Evolutionary conservation across 441 rosid genomes (phyloP), one percentile per base, ranked within the genome.

Genomic region (Erodium texanum): DNA sequence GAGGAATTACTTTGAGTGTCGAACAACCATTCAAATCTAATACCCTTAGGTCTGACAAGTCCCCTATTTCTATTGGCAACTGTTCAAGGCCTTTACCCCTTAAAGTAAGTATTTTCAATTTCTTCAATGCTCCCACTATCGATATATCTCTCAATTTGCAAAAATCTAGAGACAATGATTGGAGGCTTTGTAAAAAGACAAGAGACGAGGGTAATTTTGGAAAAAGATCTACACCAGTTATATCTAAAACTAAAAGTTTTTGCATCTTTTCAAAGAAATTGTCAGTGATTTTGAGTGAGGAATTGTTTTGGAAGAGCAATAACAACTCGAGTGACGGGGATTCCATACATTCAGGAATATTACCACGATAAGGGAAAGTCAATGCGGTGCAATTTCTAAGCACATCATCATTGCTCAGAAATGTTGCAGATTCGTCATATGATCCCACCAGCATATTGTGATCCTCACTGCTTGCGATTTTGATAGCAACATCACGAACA

Each of bases 11-110:
- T 29, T 68, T 3, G 3, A 79, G 62, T 2, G 5, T 0, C 0
- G 1, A 3, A 18, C 80, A 79, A 7, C 7, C 0, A 3, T 10
- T 41, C 41, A 79, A 71, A 69, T 75, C 45, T 3, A 78, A 19
- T 32, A 52, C 20, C 54, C 24, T 71, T 18, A 76, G 54, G 41
- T 10, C 0, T 0, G 18, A 76, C 69, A 79, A 5, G 10, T 24
- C n/a, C 22, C 76, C 59, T 0, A 76, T 19, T 48, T 66, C 74
- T 15, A 0, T 10, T 0, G 82, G 80, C 23, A 76, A 3, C 2
- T 1, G 3, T 1, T 34, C 0, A 0, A 76, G n/a, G n/a, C n/a
- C n/a, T n/a, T n/a, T 66, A n/a, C 24, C 1, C 0, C 61, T 65
- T 3, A 74, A 27, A 6, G 8, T 59, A 6, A 69, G 67, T 7